Base-by-base conservation (phyloP, 1,284 basidiomycete species). In the Sporisorium scitamineum region DNA sequence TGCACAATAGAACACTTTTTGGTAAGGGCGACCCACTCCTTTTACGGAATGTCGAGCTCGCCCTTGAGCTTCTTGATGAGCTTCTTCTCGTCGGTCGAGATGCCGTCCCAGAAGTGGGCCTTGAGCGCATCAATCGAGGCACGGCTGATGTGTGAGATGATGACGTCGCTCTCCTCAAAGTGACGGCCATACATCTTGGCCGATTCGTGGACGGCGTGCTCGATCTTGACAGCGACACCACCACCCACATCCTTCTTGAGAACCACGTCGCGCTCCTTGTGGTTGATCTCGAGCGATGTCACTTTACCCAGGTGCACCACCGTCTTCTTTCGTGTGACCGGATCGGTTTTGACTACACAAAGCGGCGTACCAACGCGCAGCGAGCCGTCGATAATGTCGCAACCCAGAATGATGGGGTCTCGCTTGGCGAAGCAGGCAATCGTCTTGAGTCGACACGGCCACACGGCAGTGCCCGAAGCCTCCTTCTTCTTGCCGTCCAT, bases 211-310 rank as follows among this genome's bases (percentile, higher is more conserved):
- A 95, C 92, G 1, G 95, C 95, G 84, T 97, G 93, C 86, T 99
- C 97, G 75, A 99, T 97, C 89, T 98, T 98, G 84, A 99, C 94
- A 0, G 97, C 97, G 20, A 98, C 96, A 86, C 96, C 96, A 67
- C 90, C 96, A 83, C 95, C 96, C 27, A 94, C 92, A 85, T 98
- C 94, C 18, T 91, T 89, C 87, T 94, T 94, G 88, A 96, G 97
- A 79, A 99, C 90, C 27, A 96, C 88, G 89, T 95, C 85, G 34
- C 85, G 83, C 16, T 85, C 56, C 84, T 76, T 84, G 81, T 85
- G 80, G 74, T 81, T 63, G 63, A 64, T 64, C 70, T 85, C 75
- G 37, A 85, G 75, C 52, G 88, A 93, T 83, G 86, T 96, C 92
- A 99, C 93, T 86, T 96, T 97, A 56, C 97, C 97, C 29, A 99